These are phyloP conservation scores for Cladophialophora yegresii DNA, from an alignment of 2,329 filamentous ascomycete genomes.

Conservation along the genomic window DNA sequence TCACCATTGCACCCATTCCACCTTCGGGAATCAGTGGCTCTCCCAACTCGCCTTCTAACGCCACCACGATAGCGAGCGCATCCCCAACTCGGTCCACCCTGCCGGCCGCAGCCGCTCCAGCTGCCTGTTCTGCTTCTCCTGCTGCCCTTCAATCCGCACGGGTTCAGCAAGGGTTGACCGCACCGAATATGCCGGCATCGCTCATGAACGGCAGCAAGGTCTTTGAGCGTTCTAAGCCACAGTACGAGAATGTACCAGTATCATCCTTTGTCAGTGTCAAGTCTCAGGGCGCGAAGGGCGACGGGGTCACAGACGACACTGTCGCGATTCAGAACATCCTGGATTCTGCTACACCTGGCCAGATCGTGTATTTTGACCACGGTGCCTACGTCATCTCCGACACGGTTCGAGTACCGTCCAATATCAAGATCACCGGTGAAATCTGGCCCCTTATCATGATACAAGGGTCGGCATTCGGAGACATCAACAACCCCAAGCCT, in stretches of 20 bases:
- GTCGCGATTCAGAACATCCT: constrained; percentile 77
- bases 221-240: constrained; percentile 83
- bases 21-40: constrained; percentile 13
- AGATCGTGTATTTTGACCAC: constrained; percentile 66
- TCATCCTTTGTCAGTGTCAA: constrained; percentile 81
- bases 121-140: constrained; percentile 27
- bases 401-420: constrained; percentile 65
- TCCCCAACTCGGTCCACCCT: background rate
- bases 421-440: constrained; percentile 86
- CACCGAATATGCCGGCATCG: constrained; percentile 29
- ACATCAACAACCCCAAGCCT: constrained; percentile 74
- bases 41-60: background rate
- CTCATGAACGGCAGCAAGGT: constrained; percentile 67
- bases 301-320: constrained; percentile 85
- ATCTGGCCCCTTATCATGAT: constrained; percentile 90
- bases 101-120: constrained; percentile 1
- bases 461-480: constrained; percentile 70
- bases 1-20: background rate
- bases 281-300: constrained; percentile 77
- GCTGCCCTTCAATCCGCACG: constrained; percentile 22
- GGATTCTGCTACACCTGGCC: constrained; percentile 61
- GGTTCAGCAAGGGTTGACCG: constrained; percentile 24
- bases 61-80: background rate
- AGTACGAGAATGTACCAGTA: constrained; percentile 71
- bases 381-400: constrained; percentile 63